Base-by-base conservation (phyloP, 768 basidiomycete species). In the Leucocoprinus birnbaumii region DNA sequence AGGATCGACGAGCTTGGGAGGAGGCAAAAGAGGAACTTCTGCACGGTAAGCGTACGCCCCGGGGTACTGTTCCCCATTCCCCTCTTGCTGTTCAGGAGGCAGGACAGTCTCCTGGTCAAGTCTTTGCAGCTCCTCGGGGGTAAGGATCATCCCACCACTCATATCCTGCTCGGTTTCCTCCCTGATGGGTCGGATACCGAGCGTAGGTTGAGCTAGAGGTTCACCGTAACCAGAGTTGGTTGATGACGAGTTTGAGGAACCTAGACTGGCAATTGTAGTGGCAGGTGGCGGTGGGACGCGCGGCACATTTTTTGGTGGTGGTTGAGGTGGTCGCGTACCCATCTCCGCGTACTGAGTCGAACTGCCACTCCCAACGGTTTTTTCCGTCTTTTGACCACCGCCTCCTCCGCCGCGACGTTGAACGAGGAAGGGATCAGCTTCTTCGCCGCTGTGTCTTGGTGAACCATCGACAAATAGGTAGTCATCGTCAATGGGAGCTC, bases 391-490 rank as follows among this genome's bases (percentile, higher is more conserved):
- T 1, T 38, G 24, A 21, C 51, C 54, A 25, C 41, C 48, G 43
- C 51, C 55, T 24, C 57, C 53, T 19, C 64, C 59, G 10, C 58
- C 63, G 2, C 59, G 63, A 51, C 68, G 70, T 1, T 66, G 71
- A 50, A 72, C 77, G 3, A 87, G 72, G 73, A 89, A 86, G 0
- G 87, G 74, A 62, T 87, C 86, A 2, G 68, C 72, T 65, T 88
- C 87, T 62, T 87, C 86, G 5, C 87, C 87, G 48, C 85, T 88
- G 26, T 78, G 77, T 9, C 86, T 75, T 1, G 87, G 85, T 22
- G 83, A 83, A 31, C 86, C 85, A 66, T 87, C 83, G n/a, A 81
- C 67, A 37, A 77, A 68, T 48, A 66, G 62, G 55, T 73, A 76
- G 40, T 73, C 72, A 18, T 71, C 70, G 26, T 76, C 73, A 35